Percentiles rank a stretch among this genome's conserved stretches.
phyloP scores from a whole-genome alignment of 129 eudicot species.

The Pittosporum tobira region DNA sequence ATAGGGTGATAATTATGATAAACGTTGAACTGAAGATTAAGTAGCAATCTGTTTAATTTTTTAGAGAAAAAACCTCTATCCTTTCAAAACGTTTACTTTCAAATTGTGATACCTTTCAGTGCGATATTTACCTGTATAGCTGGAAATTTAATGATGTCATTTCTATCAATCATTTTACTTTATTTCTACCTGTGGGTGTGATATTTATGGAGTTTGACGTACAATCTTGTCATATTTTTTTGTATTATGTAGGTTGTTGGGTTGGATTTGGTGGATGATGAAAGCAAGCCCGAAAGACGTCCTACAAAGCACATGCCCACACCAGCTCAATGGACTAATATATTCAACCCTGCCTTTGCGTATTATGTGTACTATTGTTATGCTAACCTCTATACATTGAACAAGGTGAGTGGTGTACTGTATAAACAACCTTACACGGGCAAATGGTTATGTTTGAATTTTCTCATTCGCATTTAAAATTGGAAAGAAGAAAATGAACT shows the following conservation, averaged over 20 bases:
- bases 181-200: background rate
- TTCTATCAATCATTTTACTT: too few species aligned
- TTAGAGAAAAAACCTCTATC: too few species aligned
- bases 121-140: too few species aligned
- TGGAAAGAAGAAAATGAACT: background rate
- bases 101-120: too few species aligned
- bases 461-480: background rate
- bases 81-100: too few species aligned
- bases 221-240: background rate
- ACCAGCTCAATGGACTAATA: constrained; percentile 93
- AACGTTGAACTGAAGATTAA: background rate
- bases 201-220: background rate
- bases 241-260: constrained; percentile 69
- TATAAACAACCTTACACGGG: background rate
- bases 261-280: constrained; percentile 96
- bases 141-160: too few species aligned
- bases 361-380: constrained; percentile 93
- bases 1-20: background rate
- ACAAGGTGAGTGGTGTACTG: constrained; percentile 47
- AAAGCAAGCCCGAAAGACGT: constrained; percentile 98
- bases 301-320: constrained; percentile 99
- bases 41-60: too few species aligned
- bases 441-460: background rate
- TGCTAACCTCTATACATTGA: constrained; percentile 91
- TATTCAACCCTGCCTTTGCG: constrained; percentile 91